These are phyloP conservation scores for Cercospora sp. DNA, from an alignment of 2,329 filamentous ascomycete species.

Conservation along the genomic window DNA sequence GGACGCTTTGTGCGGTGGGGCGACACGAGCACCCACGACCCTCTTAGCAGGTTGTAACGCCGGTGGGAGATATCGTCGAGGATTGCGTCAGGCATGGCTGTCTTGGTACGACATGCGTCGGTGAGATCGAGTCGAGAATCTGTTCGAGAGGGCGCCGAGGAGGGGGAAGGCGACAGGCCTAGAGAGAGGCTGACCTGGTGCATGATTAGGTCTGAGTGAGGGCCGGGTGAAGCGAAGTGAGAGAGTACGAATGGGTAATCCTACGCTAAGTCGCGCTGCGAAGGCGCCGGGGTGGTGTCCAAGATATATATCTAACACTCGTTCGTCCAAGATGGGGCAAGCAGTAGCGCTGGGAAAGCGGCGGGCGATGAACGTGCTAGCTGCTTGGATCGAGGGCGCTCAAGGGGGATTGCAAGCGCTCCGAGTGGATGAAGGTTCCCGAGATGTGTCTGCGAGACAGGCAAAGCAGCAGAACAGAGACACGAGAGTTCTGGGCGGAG, in stretches of 20 bases:
- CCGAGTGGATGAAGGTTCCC: conserved; percentile 14
- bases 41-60: conserved; percentile 87
- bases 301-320: conserved; percentile 15
- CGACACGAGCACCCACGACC: conserved; percentile 90
- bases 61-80: conserved; percentile 96
- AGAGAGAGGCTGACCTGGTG: conserved; percentile 28
- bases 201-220: conserved; percentile 25
- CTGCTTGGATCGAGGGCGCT: conserved; percentile 4
- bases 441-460: not conserved
- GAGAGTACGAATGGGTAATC: conserved; percentile 5
- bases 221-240: conserved; percentile 15
- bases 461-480: conserved; percentile 1
- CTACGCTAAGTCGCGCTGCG: conserved; percentile 9
- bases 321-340: not conserved
- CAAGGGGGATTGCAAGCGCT: not conserved
- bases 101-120: conserved; percentile 17
- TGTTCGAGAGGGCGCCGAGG: conserved; percentile 20
- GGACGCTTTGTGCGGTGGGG: conserved; percentile 95
- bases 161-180: conserved; percentile 27
- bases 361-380: conserved; percentile 4
- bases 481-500: conserved; percentile 11
- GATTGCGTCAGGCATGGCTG: conserved; percentile 50
- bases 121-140: conserved; percentile 20
- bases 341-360: not conserved
- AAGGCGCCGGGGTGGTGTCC: not conserved